Conservation (phyloP, 805 yeast species). For the Metschnikowia lunata region DNA sequence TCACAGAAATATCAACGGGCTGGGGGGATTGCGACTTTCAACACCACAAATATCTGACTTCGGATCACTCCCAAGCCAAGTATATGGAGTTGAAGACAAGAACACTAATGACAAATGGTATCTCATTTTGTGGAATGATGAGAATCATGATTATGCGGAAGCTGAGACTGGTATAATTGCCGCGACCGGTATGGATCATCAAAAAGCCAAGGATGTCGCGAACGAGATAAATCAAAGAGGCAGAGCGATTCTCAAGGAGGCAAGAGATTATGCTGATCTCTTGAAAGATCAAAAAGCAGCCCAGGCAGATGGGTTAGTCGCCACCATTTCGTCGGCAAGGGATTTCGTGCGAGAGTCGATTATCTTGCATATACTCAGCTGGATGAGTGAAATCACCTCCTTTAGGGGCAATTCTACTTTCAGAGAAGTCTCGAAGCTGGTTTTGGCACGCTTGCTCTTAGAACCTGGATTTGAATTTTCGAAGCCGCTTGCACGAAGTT, state of each 20-base stretch:
- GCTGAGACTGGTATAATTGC: slow-evolving; percentile 46
- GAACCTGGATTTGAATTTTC: slow-evolving; percentile 30
- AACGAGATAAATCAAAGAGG: slow-evolving; percentile 47
- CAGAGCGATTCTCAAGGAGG: slow-evolving; percentile 42
- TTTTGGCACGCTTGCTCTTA: slow-evolving; percentile 44
- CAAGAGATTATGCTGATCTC: slow-evolving; percentile 20
- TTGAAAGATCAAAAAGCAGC: slow-evolving; percentile 36
- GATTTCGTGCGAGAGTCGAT: slow-evolving; percentile 50
- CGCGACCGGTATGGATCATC: slow-evolving; percentile 25
- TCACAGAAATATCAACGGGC: slow-evolving; percentile 25
- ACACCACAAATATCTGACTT: slow-evolving; percentile 26
- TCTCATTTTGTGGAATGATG: slow-evolving; percentile 75
- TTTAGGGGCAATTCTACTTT: slow-evolving; percentile 22
- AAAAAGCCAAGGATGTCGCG: slow-evolving; percentile 35
- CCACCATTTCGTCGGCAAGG: slow-evolving; percentile 48
- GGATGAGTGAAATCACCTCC: slow-evolving; percentile 43
- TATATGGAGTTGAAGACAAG: slow-evolving; percentile 31
- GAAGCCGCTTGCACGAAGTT: slow-evolving; percentile 24
- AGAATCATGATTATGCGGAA: slow-evolving; percentile 56
- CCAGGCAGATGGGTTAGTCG: slow-evolving; percentile 49
- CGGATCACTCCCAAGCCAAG: slow-evolving; percentile 27
- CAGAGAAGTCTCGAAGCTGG: slow-evolving; percentile 31
- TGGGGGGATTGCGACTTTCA: slow-evolving; percentile 21
- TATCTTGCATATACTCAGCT: slow-evolving; percentile 41
- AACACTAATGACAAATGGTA: slow-evolving; percentile 36